A percentile compares a stretch with the other conserved stretches of the same genome.
Conservation (phyloP, 2,329 filamentous ascomycete genomes). For the Scopulariopsis brevicaulis region DNA sequence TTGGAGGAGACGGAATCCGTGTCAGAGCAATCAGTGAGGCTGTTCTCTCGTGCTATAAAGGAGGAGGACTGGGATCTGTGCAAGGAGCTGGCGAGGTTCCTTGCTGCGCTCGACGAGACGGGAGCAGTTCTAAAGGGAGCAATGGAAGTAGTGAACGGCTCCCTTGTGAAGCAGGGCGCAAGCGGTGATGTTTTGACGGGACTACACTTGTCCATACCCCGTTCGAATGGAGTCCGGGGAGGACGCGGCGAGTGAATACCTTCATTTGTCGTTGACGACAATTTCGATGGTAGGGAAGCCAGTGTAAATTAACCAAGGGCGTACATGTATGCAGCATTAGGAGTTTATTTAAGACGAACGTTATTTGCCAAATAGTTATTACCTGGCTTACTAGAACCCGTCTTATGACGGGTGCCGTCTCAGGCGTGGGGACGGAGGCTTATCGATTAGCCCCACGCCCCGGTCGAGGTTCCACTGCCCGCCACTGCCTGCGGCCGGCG, state of each 20-base stretch:
- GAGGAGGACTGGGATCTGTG: conserved; percentile 93
- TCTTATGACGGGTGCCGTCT: no score
- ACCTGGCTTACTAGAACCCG: no score
- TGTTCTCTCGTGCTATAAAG: conserved; percentile 69
- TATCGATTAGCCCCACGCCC: background rate
- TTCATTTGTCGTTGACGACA: background rate
- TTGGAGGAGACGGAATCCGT: conserved; percentile 58
- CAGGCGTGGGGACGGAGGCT: background rate
- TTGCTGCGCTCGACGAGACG: conserved; percentile 82
- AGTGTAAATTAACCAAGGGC: background rate
- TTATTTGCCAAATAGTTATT: background rate
- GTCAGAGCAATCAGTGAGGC: conserved; percentile 66
- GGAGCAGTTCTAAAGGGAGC: conserved; percentile 69
- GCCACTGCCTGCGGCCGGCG: background rate
- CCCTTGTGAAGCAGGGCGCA: background rate
- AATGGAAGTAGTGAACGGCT: conserved; percentile 46
- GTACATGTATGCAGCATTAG: background rate
- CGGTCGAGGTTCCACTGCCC: background rate
- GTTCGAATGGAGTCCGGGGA: background rate
- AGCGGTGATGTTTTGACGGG: conserved; percentile 6
- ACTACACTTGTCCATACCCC: conserved; percentile 5
- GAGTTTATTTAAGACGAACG: background rate
- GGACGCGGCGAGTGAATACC: background rate
- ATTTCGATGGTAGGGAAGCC: background rate
- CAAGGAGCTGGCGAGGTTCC: conserved; percentile 86